These are phyloP conservation scores for Wickerhamomyces sp. DNA, from an alignment of 1,139 yeast species.

Conservation along the genomic window DNA sequence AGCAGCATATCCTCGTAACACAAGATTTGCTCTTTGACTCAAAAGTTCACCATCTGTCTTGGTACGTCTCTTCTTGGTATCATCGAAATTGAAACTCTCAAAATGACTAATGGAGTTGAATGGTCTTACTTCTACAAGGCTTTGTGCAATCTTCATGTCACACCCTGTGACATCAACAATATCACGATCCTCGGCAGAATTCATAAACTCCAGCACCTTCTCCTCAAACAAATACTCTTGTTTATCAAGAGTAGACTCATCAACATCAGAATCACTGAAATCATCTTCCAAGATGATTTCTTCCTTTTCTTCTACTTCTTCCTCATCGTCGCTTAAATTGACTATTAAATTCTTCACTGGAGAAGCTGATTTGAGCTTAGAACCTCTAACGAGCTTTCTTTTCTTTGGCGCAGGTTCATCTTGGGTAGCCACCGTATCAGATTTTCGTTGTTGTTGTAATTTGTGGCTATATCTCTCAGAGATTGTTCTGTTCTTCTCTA, in stretches of 20 bases:
- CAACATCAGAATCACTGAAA: slow-evolving; percentile 24
- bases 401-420: slow-evolving; percentile 18
- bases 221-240: slow-evolving; percentile 48
- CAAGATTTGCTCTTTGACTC: slow-evolving; percentile 63
- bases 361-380: slow-evolving; percentile 8
- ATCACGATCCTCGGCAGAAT: slow-evolving; percentile 71
- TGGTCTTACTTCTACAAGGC: slow-evolving; percentile 64
- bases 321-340: slow-evolving; percentile 9
- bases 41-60: slow-evolving; percentile 73
- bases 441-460: slow-evolving; percentile 4
- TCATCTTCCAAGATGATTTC: slow-evolving; percentile 18
- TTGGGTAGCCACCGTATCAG: not conserved
- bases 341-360: not conserved
- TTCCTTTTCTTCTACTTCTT: slow-evolving; percentile 19
- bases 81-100: slow-evolving; percentile 46
- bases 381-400: slow-evolving; percentile 27
- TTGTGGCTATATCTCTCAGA: slow-evolving; percentile 40
- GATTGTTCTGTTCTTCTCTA: slow-evolving; percentile 50
- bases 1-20: slow-evolving; percentile 86
- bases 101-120: slow-evolving; percentile 54
- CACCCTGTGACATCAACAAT: slow-evolving; percentile 76
- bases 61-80: slow-evolving; percentile 20
- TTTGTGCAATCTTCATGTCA: slow-evolving; percentile 60
- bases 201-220: slow-evolving; percentile 71
- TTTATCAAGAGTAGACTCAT: slow-evolving; percentile 21